Evolutionary conservation across 164 flowering plant genomes (phyloP), one percentile per base, ranked within the genome.

Genomic region (Aristolochia contorta): DNA sequence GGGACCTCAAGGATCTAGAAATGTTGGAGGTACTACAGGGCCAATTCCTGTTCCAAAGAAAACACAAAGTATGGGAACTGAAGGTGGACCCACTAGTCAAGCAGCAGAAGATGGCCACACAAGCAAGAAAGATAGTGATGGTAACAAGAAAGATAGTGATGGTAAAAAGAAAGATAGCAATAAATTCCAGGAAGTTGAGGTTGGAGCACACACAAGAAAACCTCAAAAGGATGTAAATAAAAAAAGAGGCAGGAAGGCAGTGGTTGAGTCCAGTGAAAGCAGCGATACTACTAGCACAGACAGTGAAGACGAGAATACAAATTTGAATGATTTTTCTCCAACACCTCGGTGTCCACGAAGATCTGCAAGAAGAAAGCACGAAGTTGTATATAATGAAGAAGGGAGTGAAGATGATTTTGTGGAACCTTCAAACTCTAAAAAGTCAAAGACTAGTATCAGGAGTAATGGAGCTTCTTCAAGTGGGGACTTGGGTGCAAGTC

Each of bases 331-430:
- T 71, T 4, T 51, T n/a, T n/a, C 7, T 51, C 56, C 53, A 57
- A 48, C 55, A 65, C 32, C 22, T 7, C 64, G 32, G 27, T 8
- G 48, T 27, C 75, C 70, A 7, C 66, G 85, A 52, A 79, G 82
- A 58, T 84, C 87, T 27, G 22, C 61, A 30, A 72, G 88, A 59
- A 67, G 54, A 2, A 84, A 70, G 64, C 76, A 73, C 25, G 55
- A 79, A 16, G 80, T 83, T 46, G 79, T 78, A 12, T 84, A 82
- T 57, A 72, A 71, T 30, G 91, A 86, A 59, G 65, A 76, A 65
- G 19, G 49, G 18, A 76, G 79, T 64, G 82, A 80, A 60, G 85
- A 84, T 37, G 71, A 76, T 14, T 21, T 61, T 27, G 59, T 24
- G 54, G 54, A 30, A 25, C 62, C 68, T 54, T 37, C 60, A 14